Evolutionary conservation across 805 yeast species (phyloP), one percentile per base, ranked within the genome.

Genomic region (Candida piceae): DNA sequence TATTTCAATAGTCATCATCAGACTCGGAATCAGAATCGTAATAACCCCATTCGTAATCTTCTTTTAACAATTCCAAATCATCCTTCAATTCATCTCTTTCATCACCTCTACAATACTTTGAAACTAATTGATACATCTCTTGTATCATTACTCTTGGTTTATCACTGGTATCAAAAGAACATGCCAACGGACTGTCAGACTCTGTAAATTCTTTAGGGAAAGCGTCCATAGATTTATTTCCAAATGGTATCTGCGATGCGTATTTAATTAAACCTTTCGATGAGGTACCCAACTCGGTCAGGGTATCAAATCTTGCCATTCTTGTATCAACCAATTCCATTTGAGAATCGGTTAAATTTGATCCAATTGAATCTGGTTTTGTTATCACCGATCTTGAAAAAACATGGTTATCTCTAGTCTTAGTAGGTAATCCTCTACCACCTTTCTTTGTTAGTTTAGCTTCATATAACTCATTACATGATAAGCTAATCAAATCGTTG

Each of bases 11-110:
- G 17, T 35, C 38, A 15, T 66, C 69, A 25, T 65, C 64, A 18
- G 52, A 57, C n/a, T 63, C 67, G 22, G 51, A 69, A 11, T 66
- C 70, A 46, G 69, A 73, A 32, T 64, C 68, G 34, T 67, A 64
- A 55, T 70, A 76, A 0, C 82, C 83, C 40, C 58, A 55, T 29
- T 72, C 74, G 45, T 76, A 79, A 36, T 67, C 72, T 3, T 60
- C 56, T 1, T 70, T 67, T 29, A 74, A 35, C 3, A 57, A 53
- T 3, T 66, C 70, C 8, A 79, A 44, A 16, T 67, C 66, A 29
- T 78, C 79, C 10, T 70, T 63, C 34, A 76, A 49, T 29, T 75
- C 80, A 29, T 70, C 76, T 41, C 76, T 61, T 25, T 76, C 82
- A 41, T 76, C 82, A 11, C 62, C 54, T 16, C 55, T 41, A 31